These are phyloP conservation scores for Seminavis robusta DNA, from an alignment of 108 stramenopile species.

Conservation along the genomic window DNA sequence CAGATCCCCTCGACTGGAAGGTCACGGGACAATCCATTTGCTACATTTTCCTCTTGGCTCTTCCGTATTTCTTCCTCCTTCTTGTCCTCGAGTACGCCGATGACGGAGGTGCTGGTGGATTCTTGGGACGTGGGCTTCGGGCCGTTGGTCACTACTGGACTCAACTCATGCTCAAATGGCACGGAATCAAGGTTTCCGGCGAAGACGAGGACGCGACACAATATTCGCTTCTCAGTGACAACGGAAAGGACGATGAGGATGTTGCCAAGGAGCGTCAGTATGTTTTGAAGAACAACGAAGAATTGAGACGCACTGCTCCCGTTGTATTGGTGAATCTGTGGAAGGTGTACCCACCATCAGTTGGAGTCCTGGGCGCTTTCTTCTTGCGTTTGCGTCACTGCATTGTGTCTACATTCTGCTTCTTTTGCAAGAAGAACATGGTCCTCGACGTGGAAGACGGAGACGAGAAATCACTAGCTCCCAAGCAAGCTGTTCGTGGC, in stretches of 20 bases:
- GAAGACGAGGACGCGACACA: conserved; percentile 16
- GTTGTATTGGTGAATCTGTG: conserved; percentile 20
- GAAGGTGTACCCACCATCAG: conserved; percentile 26
- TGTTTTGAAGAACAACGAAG: conserved; percentile 3
- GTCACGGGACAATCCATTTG: conserved; percentile 21
- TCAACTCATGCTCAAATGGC: neutral
- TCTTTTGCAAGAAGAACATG: no score
- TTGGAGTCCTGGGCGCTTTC: conserved; percentile 7
- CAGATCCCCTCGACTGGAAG: conserved; percentile 20
- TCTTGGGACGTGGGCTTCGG: conserved; percentile 7
- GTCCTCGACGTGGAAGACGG: neutral
- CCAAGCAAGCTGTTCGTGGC: conserved; percentile 26
- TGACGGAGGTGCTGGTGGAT: conserved; percentile 19
- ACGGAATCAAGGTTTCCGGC: neutral
- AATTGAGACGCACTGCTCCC: conserved; percentile 3
- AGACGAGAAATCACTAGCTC: neutral
- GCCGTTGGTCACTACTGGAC: neutral
- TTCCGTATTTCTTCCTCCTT: conserved; percentile 17
- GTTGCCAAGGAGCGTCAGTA: conserved; percentile 17
- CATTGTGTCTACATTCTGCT: no score
- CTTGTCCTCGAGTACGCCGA: conserved; percentile 19
- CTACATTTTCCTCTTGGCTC: conserved; percentile 11
- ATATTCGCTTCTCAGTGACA: no score
- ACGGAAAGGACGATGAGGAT: conserved; percentile 24
- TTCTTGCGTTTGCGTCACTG: no score